Base-by-base conservation (phyloP, 495 filamentous ascomycete genomes). In the Neurospora tetraspora region DNA sequence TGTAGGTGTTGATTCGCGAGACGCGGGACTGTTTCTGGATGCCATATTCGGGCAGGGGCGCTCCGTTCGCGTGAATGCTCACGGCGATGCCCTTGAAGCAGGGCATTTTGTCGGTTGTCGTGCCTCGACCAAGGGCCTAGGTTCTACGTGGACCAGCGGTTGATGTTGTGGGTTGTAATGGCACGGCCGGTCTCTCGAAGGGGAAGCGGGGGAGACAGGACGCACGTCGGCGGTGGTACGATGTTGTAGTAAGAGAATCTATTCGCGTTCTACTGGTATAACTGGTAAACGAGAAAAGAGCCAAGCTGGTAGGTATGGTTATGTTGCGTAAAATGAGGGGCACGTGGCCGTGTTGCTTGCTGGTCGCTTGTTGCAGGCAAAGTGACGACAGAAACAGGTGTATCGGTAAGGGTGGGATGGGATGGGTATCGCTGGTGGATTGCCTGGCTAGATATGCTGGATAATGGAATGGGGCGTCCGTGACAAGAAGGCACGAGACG, bases 61-160 rank as follows among this genome's bases (percentile, higher is more conserved):
- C 92, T 77, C 93, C 91, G 72, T 93, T 93, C 40, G 94, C 93
- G 81, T 98, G 94, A 78, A 98, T 96, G 86, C 93, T 96, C 80
- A 98, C 94, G 69, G 94, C 94, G 78, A 98, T 92, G 81, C 94
- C 94, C 84, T 96, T 96, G 86, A 97, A 98, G 89, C 94, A 98
- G 84, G 94, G 94, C 94, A 97, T 97, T 78, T 77, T 79, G 73
- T 23, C 38, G 42, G 69, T 38, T 47, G 53, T 65, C 53, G 53
- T 65, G 53, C 23, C 53, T 65, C 53, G 53, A 27, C 27, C 53
- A 65, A 9, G 53, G 53, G 53, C 53, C 53, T 65, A 65, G 6
- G 53, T 34, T 65, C 27, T 65, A 36, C 53, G 53, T 65, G 5
- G 53, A 65, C 47, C 47, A 14, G 47, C 23, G 53, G 53, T 34